Conservation (phyloP, 2,329 filamentous ascomycete genomes). For the Cryphonectria radicalis region DNA sequence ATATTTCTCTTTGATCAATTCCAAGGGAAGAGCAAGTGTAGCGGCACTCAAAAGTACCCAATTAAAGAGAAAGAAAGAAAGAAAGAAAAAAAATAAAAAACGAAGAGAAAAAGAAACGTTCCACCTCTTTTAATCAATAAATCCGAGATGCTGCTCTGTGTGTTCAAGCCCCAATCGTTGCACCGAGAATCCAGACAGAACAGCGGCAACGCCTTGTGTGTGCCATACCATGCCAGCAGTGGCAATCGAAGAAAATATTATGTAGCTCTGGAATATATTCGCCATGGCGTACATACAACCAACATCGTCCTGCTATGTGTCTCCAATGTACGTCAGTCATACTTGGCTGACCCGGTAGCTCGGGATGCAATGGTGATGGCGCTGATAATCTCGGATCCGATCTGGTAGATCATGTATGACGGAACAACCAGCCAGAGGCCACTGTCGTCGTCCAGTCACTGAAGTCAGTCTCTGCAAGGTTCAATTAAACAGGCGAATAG, state of each 20-base stretch:
- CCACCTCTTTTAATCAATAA: background rate
- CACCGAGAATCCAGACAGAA: background rate
- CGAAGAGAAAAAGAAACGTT: background rate
- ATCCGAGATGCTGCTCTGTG: background rate
- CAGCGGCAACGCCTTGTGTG: background rate
- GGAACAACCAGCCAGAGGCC: conserved; percentile 60
- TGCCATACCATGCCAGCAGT: background rate
- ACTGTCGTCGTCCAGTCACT: conserved; percentile 38
- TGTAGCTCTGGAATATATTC: background rate
- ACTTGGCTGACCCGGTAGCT: conserved; percentile 41
- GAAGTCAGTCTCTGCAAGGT: background rate
- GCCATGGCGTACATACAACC: background rate
- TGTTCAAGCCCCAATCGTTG: background rate
- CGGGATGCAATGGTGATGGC: conserved; percentile 47
- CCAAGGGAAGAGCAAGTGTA: background rate
- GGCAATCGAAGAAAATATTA: background rate
- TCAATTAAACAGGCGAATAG: background rate
- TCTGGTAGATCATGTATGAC: conserved; percentile 53
- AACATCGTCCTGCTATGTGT: background rate
- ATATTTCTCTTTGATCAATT: background rate
- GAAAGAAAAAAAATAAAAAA: too few relatives aligned
- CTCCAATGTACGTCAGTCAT: conserved; percentile 39
- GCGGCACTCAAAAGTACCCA: background rate
- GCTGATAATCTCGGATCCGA: conserved; percentile 55
- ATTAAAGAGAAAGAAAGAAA: background rate